A percentile compares a stretch with the other conserved stretches of the same genome.
These are phyloP conservation scores for Urostyla sp. DNA, from an alignment of 73 alveolate species.

Conservation along the genomic window DNA sequence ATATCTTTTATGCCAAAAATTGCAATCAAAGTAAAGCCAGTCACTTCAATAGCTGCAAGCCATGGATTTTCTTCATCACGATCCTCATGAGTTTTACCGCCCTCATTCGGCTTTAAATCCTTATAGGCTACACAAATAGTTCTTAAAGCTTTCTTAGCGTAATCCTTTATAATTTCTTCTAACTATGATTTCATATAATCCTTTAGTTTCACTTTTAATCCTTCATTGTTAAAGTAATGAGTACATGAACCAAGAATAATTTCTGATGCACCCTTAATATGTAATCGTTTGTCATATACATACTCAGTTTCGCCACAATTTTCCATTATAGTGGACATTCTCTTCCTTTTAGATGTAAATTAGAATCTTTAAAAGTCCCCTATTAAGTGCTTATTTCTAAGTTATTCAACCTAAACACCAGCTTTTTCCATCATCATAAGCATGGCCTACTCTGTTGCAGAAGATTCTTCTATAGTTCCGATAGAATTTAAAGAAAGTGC, in stretches of 20 bases:
- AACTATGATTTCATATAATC: not conserved
- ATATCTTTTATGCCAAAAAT: conserved; percentile 79
- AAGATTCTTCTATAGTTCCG: conserved; percentile 40
- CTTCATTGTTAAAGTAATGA: conserved; percentile 59
- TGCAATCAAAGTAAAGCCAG: conserved; percentile 64
- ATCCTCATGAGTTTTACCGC: not conserved
- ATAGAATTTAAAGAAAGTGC: conserved; percentile 40
- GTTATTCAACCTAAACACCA: conserved; percentile 52
- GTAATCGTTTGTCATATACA: conserved; percentile 49
- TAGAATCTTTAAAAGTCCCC: conserved; percentile 53
- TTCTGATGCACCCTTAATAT: conserved; percentile 84
- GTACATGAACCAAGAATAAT: conserved; percentile 66
- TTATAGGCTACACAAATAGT: too few relatives aligned
- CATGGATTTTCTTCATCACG: not conserved
- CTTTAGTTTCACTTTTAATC: conserved; percentile 35
- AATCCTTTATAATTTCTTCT: conserved; percentile 64
- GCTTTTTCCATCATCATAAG: conserved; percentile 42
- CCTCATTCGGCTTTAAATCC: conserved; percentile 59
- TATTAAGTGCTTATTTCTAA: conserved; percentile 32
- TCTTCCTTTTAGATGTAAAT: conserved; percentile 76
- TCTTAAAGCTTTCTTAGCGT: conserved; percentile 73
- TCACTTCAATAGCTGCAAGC: conserved; percentile 12
- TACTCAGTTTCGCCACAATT: conserved; percentile 64
- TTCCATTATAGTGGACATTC: conserved; percentile 70
- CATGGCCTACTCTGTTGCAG: conserved; percentile 78